Conservation (phyloP, 1,284 basidiomycete species). For the Apiotrichum veenhuisii region DNA sequence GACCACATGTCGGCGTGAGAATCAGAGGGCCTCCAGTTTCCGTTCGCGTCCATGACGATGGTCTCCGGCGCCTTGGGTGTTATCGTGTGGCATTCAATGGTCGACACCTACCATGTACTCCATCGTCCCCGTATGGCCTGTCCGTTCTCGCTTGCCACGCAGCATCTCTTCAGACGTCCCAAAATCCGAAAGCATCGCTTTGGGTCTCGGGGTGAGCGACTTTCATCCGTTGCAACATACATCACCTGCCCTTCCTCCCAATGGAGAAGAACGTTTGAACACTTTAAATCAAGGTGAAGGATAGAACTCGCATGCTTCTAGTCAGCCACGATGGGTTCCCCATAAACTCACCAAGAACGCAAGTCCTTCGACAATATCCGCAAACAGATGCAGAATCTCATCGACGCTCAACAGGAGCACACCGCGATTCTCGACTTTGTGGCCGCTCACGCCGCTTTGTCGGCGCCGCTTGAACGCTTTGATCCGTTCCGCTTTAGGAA, state of each 20-base stretch:
- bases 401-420: constrained; percentile 75
- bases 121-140: constrained; percentile 88
- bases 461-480: constrained; percentile 50
- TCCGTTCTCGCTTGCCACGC: constrained; percentile 61
- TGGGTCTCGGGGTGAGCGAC: constrained; percentile 39
- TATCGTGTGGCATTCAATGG: no score
- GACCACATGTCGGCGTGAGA: constrained; percentile 65
- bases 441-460: constrained; percentile 37
- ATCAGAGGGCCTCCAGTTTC: constrained; percentile 66
- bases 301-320: constrained; percentile 75
- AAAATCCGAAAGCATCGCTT: constrained; percentile 87
- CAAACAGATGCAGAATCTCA: constrained; percentile 70
- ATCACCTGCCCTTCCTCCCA: constrained; percentile 85
- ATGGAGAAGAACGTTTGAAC: constrained; percentile 85
- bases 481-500: constrained; percentile 58
- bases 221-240: constrained; percentile 18
- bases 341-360: constrained; percentile 66
- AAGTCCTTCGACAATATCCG: constrained; percentile 71
- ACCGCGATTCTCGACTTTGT: constrained; percentile 51
- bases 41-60: constrained; percentile 54
- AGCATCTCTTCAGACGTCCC: constrained; percentile 89
- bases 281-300: constrained; percentile 86
- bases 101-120: constrained; percentile 52
- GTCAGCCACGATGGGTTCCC: neutral
- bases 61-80: constrained; percentile 67